phyloP scores from a whole-genome alignment of 345 rosid species.

The Atalantia buxifolia region DNA sequence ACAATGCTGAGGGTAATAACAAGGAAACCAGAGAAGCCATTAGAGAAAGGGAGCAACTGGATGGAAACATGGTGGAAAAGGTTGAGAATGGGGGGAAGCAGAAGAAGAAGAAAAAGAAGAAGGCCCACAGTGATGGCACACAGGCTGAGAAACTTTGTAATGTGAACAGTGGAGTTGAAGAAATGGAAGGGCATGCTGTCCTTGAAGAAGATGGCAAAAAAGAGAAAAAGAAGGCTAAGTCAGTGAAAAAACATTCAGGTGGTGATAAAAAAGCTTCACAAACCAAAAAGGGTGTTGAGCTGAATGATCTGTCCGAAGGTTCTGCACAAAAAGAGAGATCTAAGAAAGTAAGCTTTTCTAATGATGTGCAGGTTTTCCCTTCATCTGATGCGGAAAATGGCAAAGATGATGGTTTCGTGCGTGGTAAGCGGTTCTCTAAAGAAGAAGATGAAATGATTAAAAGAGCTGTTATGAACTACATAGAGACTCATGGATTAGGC shows the following conservation, averaged over 20 bases:
- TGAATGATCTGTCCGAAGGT: conserved; percentile 10
- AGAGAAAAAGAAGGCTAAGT: conserved; percentile 30
- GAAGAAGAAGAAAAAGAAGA: background rate
- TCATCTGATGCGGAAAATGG: conserved; percentile 13
- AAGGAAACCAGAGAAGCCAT: conserved; percentile 7
- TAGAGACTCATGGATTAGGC: conserved; percentile 51
- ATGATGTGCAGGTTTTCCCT: conserved; percentile 60
- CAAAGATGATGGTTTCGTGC: conserved; percentile 36
- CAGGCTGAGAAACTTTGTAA: background rate
- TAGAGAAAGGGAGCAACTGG: background rate
- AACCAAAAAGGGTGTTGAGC: background rate
- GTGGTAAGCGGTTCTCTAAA: conserved; percentile 62
- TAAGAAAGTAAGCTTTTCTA: conserved; percentile 66
- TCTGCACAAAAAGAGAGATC: conserved; percentile 28
- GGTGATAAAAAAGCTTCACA: conserved; percentile 11
- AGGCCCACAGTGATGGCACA: background rate
- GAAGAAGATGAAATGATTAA: conserved; percentile 66
- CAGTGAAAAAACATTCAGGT: conserved; percentile 6
- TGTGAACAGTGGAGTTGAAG: background rate
- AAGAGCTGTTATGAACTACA: conserved; percentile 49
- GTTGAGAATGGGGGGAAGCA: background rate
- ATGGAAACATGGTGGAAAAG: background rate
- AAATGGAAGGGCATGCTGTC: background rate
- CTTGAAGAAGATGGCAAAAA: conserved; percentile 8
- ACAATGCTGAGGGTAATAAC: background rate